Conservation (phyloP, 2,329 filamentous ascomycete genomes). For the Colletotrichum liriopes region DNA sequence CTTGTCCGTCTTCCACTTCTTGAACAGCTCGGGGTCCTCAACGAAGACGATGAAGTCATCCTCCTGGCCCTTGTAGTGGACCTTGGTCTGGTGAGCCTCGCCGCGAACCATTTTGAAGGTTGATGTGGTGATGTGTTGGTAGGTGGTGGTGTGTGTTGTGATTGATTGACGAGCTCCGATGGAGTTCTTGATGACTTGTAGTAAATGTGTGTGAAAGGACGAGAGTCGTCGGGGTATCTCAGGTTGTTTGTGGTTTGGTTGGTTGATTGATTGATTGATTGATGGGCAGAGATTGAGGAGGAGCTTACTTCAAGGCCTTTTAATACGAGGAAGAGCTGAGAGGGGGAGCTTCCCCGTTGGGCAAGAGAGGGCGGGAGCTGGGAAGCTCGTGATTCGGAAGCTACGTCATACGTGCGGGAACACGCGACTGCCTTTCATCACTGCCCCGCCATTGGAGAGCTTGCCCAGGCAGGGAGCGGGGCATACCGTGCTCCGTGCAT, state of each 20-base stretch:
- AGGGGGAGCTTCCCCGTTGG: slow-evolving; percentile 37
- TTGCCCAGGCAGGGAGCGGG: slow-evolving; percentile 39
- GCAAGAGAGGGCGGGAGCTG: slow-evolving; percentile 26
- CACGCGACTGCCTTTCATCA: slow-evolving; percentile 42
- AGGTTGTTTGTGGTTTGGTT: not conserved
- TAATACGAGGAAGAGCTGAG: slow-evolving; percentile 20
- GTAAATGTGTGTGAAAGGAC: slow-evolving; percentile 20
- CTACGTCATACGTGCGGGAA: slow-evolving; percentile 44
- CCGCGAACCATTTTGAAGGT: slow-evolving; percentile 76
- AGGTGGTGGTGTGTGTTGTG: slow-evolving; percentile 13
- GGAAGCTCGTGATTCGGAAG: slow-evolving; percentile 40
- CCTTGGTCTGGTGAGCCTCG: slow-evolving; percentile 80
- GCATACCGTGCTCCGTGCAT: slow-evolving; percentile 36
- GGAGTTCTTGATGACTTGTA: slow-evolving; percentile 36
- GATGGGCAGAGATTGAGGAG: not conserved
- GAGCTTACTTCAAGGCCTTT: slow-evolving; percentile 27
- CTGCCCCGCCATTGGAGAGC: slow-evolving; percentile 43
- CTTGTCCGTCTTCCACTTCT: slow-evolving; percentile 88
- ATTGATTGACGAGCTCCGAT: slow-evolving; percentile 35
- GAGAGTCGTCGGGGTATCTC: slow-evolving; percentile 34
- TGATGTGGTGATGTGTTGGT: slow-evolving; percentile 40
- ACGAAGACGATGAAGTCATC: slow-evolving; percentile 75
- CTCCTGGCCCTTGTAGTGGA: slow-evolving; percentile 84
- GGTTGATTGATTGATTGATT: slow-evolving; percentile 23
- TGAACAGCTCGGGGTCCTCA: slow-evolving; percentile 73